phyloP scores from a whole-genome alignment of 225 moss, liverwort and hornwort genomes.

The Bryum argenteum region DNA sequence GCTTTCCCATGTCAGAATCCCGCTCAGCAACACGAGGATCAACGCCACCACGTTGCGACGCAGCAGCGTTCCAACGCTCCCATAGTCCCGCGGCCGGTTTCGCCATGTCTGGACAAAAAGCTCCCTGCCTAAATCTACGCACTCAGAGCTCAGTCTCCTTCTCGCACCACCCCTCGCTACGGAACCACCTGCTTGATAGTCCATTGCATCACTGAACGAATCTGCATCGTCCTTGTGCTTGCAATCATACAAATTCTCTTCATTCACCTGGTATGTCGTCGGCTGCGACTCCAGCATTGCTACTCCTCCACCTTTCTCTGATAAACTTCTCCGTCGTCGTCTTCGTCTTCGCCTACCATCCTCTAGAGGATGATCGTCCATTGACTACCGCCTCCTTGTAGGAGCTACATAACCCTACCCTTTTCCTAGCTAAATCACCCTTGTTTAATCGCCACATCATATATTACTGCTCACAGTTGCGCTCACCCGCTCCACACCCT shows the following conservation, averaged over 20 bases:
- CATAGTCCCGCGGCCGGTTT: constrained; percentile 38
- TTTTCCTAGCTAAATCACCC: constrained; percentile 34
- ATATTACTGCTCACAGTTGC: not conserved
- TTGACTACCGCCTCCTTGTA: constrained; percentile 27
- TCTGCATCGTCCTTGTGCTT: constrained; percentile 36
- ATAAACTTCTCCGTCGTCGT: too few species aligned
- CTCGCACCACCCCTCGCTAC: not conserved
- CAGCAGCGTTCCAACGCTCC: not conserved
- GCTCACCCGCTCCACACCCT: constrained; percentile 12
- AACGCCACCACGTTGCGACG: constrained; percentile 43
- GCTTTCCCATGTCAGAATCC: constrained; percentile 70
- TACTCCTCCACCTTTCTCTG: not conserved
- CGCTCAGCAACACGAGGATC: constrained; percentile 25
- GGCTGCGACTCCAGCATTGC: constrained; percentile 54
- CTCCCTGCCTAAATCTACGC: constrained; percentile 34
- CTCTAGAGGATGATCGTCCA: not conserved
- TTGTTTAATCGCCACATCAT: constrained; percentile 42
- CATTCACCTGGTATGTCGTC: constrained; percentile 19
- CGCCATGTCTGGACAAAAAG: constrained; percentile 54
- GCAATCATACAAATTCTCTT: not conserved
- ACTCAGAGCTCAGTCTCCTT: constrained; percentile 15
- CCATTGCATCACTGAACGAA: constrained; percentile 24
- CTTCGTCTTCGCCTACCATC: not conserved
- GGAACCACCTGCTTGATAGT: constrained; percentile 5
- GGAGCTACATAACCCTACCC: constrained; percentile 29